A percentile compares a stretch with the other conserved stretches of the same genome.
Conservation (phyloP, 2,329 filamentous ascomycete species). For the Claviceps humidiphila region DNA sequence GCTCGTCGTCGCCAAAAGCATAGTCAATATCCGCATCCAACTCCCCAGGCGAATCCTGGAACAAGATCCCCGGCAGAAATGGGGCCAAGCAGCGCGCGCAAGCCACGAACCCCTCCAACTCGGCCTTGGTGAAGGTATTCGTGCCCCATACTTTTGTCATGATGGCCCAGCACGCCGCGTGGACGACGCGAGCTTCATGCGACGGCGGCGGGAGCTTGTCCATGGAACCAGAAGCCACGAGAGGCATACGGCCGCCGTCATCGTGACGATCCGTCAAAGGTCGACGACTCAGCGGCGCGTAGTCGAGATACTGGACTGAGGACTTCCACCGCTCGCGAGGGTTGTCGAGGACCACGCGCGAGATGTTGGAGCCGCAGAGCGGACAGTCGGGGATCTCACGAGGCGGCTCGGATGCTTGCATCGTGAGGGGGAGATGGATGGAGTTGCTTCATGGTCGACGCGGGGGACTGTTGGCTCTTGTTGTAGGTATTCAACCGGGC, state of each 20-base stretch:
- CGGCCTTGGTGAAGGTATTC: slow-evolving; percentile 2
- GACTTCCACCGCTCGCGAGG: slow-evolving; percentile 6
- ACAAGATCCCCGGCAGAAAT: slow-evolving; percentile 5
- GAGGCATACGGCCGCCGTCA: background rate
- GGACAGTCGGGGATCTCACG: slow-evolving; percentile 1
- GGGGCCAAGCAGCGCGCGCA: slow-evolving; percentile 3
- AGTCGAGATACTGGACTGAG: slow-evolving; percentile 2
- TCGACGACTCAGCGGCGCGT: background rate
- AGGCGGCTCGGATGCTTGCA: background rate
- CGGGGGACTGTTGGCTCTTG: too few species aligned
- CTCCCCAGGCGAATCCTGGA: slow-evolving; percentile 5
- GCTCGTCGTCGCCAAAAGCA: slow-evolving; percentile 1
- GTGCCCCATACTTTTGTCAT: slow-evolving; percentile 4
- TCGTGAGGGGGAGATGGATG: background rate
- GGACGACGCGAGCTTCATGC: slow-evolving; percentile 4
- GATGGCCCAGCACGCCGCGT: slow-evolving; percentile 6
- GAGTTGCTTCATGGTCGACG: too few species aligned
- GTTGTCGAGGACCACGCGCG: slow-evolving; percentile 1
- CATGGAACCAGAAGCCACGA: slow-evolving; percentile 3
- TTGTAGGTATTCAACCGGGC: too few species aligned
- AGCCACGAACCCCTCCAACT: slow-evolving; percentile 7
- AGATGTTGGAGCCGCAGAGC: slow-evolving; percentile 5
- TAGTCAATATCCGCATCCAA: slow-evolving; percentile 6
- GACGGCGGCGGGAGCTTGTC: background rate
- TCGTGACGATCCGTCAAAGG: background rate